A percentile compares a stretch with the other conserved stretches of the same genome.
phyloP scores from a whole-genome alignment of 2,329 filamentous ascomycete species.

The Ceratocystis cubensis region DNA sequence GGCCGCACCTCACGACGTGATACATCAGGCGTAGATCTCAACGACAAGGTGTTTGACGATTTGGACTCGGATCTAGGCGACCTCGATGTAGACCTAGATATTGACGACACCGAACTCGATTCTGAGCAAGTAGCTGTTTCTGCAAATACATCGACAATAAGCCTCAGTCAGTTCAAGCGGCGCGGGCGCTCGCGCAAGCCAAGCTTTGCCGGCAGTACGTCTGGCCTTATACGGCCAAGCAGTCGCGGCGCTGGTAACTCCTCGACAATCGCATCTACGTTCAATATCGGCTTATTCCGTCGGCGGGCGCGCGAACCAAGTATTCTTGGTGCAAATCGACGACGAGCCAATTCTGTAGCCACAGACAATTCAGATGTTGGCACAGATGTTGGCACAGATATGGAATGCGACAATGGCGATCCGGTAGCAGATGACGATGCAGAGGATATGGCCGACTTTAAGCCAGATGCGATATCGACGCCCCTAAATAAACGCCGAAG shows the following conservation, averaged over 20 bases:
- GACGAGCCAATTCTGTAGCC: conserved; percentile 24
- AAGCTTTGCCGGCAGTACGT: conserved; percentile 39
- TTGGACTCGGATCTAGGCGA: conserved; percentile 30
- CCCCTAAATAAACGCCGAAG: conserved; percentile 41
- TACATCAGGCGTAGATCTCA: conserved; percentile 38
- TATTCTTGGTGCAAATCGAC: conserved; percentile 44
- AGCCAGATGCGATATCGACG: conserved; percentile 55
- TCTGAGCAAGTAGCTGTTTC: conserved; percentile 30
- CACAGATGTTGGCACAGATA: conserved; percentile 21
- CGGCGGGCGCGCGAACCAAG: conserved; percentile 48
- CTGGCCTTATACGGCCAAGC: conserved; percentile 41
- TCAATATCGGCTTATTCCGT: conserved; percentile 47
- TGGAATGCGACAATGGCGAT: conserved; percentile 26
- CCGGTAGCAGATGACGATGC: conserved; percentile 25
- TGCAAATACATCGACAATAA: conserved; percentile 36
- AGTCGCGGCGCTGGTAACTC: conserved; percentile 36
- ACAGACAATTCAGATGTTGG: conserved; percentile 22
- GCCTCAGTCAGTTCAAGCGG: conserved; percentile 36
- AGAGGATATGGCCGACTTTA: conserved; percentile 39
- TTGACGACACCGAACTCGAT: not conserved
- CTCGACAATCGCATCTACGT: conserved; percentile 37
- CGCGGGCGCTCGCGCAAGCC: conserved; percentile 36
- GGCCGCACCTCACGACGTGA: conserved; percentile 27
- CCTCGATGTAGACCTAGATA: conserved; percentile 31
- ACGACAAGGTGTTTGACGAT: conserved; percentile 37